A percentile compares a stretch with the other conserved stretches of the same genome.
phyloP scores from a whole-genome alignment of 2,329 filamentous ascomycete genomes.

The Cytospora piceicola region DNA sequence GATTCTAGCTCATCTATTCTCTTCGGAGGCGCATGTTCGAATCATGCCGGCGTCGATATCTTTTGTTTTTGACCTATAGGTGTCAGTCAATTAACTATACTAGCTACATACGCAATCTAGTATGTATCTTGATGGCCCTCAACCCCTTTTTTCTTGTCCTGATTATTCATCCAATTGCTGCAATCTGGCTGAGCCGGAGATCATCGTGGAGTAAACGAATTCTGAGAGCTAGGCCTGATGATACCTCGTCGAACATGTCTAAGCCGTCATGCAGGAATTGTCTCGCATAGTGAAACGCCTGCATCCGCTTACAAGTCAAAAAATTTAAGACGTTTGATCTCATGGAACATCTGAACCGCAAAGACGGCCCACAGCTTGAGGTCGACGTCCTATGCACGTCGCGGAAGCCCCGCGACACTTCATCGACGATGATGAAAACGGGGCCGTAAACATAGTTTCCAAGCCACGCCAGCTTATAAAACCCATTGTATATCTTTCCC shows the following conservation, averaged over 20 bases:
- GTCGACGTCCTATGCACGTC: slow-evolving; percentile 15
- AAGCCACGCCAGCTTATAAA: slow-evolving; percentile 14
- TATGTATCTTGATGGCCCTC: too few relatives aligned
- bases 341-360: slow-evolving; percentile 14
- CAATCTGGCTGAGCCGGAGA: too few relatives aligned
- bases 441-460: slow-evolving; percentile 10
- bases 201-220: too few relatives aligned
- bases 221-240: too few relatives aligned
- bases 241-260: neutral
- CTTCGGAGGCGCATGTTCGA: slow-evolving; percentile 7
- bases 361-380: slow-evolving; percentile 20
- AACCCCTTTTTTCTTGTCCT: too few relatives aligned
- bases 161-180: too few relatives aligned
- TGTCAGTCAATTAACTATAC: too few relatives aligned
- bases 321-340: slow-evolving; percentile 3
- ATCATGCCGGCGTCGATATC: too few relatives aligned
- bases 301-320: neutral
- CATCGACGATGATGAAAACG: slow-evolving; percentile 6
- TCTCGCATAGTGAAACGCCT: neutral
- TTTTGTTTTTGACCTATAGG: too few relatives aligned
- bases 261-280: neutral
- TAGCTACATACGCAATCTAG: too few relatives aligned
- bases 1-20: slow-evolving; percentile 1
- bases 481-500: slow-evolving; percentile 13
- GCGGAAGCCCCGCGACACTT: slow-evolving; percentile 15